Conservation (phyloP, 2,329 filamentous ascomycete genomes). For the Fusarium ambrosium region DNA sequence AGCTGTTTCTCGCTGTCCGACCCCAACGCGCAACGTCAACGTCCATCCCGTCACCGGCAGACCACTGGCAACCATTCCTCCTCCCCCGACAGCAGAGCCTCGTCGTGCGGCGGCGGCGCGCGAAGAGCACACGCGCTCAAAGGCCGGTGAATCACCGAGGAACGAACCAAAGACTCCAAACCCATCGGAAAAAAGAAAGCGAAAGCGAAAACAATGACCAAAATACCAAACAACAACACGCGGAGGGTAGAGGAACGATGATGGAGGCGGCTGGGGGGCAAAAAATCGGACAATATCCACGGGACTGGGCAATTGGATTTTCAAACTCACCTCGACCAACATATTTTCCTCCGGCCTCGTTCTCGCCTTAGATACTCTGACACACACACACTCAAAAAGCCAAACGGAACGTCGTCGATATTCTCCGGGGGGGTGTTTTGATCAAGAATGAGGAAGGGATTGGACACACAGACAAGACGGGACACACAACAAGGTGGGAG, state of each 20-base stretch:
- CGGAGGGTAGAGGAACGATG: neutral
- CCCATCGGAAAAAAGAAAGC: neutral
- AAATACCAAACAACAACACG: constrained; percentile 15
- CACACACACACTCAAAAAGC: constrained; percentile 25
- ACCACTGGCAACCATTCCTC: constrained; percentile 15
- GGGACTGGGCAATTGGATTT: constrained; percentile 22
- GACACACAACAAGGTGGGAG: constrained; percentile 21
- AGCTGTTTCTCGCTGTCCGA: constrained; percentile 33
- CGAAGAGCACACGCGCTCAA: neutral
- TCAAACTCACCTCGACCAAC: constrained; percentile 55
- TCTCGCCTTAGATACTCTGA: neutral
- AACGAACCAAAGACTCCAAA: constrained; percentile 8
- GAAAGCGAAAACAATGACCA: neutral
- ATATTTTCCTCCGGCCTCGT: constrained; percentile 40
- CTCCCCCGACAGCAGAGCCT: constrained; percentile 28
- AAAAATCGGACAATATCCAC: constrained; percentile 20
- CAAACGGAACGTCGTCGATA: constrained; percentile 10
- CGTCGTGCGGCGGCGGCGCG: constrained; percentile 21
- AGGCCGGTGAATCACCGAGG: constrained; percentile 31
- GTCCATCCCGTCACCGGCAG: constrained; percentile 25
- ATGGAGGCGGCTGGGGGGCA: constrained; percentile 10
- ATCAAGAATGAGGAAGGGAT: constrained; percentile 22
- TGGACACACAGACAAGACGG: constrained; percentile 27
- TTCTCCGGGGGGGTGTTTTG: constrained; percentile 12
- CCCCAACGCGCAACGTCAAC: constrained; percentile 34